These are phyloP conservation scores for Beta lomatogona DNA, from an alignment of 179 eudicot genomes.

Conservation along the genomic window DNA sequence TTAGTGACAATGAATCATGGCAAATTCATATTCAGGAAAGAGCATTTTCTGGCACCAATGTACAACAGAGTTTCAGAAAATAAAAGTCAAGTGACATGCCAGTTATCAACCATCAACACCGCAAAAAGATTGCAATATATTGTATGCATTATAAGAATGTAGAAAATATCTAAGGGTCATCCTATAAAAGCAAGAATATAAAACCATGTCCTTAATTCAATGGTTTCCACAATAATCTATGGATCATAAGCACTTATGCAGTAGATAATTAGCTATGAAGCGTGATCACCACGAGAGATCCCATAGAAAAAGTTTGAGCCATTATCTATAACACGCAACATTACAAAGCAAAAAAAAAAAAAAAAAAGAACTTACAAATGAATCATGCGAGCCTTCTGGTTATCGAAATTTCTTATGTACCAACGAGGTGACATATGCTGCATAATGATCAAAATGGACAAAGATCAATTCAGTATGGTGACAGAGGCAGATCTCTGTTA, in stretches of 20 bases:
- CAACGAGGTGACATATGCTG: slow-evolving; percentile 89
- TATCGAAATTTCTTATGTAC: slow-evolving; percentile 76
- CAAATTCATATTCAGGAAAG: background rate
- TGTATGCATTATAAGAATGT: background rate
- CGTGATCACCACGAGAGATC: background rate
- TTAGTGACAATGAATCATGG: background rate
- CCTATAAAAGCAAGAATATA: background rate
- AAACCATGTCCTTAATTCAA: background rate
- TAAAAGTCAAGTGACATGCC: too few relatives aligned
- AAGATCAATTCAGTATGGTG: background rate
- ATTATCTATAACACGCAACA: background rate
- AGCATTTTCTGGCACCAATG: background rate
- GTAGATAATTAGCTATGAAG: background rate
- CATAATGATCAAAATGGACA: slow-evolving; percentile 20
- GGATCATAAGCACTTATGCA: background rate
- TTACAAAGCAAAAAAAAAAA: background rate
- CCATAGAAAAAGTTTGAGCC: background rate
- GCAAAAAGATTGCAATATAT: background rate
- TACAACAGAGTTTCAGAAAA: background rate
- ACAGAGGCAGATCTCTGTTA: background rate
- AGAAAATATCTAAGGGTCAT: background rate
- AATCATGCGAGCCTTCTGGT: slow-evolving; percentile 64
- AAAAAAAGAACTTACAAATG: slow-evolving; percentile 75
- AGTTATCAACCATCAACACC: background rate
- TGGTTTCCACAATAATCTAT: background rate